A percentile compares a stretch with the other conserved stretches of the same genome.
These are phyloP conservation scores for Clonostachys sp. DNA, from an alignment of 2,329 filamentous ascomycete genomes.

Conservation along the genomic window DNA sequence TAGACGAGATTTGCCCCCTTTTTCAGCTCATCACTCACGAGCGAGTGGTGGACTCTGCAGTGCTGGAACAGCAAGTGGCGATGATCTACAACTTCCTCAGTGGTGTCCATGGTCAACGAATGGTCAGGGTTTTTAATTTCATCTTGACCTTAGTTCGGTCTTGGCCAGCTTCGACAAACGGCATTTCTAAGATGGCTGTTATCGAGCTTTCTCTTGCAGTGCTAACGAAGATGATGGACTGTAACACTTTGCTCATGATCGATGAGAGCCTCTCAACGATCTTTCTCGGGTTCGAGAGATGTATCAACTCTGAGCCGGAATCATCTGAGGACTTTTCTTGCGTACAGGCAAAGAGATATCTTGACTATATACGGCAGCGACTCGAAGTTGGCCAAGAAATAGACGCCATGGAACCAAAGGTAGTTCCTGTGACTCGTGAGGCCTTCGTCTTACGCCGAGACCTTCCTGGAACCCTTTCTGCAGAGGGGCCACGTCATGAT, in stretches of 20 bases:
- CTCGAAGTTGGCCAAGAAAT: slow-evolving; percentile 18
- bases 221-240: too few relatives aligned
- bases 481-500: slow-evolving; percentile 33
- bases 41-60: background rate
- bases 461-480: slow-evolving; percentile 24
- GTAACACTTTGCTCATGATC: too few relatives aligned
- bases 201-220: too few relatives aligned
- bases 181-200: too few relatives aligned
- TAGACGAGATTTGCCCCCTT: too few relatives aligned
- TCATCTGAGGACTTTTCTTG: too few relatives aligned
- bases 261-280: too few relatives aligned
- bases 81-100: background rate
- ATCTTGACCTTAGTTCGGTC: too few relatives aligned
- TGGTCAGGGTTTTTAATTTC: too few relatives aligned
- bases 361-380: slow-evolving; percentile 21
- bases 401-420: slow-evolving; percentile 5
- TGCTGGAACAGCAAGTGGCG: background rate
- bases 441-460: slow-evolving; percentile 21
- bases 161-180: too few relatives aligned
- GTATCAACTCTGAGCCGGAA: too few relatives aligned
- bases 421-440: slow-evolving; percentile 8
- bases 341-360: background rate
- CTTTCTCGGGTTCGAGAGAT: too few relatives aligned
- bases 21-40: background rate
- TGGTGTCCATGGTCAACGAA: slow-evolving; percentile 5